Base-by-base conservation (phyloP, 306 rosid species). In the Dicorynia guianensis region DNA sequence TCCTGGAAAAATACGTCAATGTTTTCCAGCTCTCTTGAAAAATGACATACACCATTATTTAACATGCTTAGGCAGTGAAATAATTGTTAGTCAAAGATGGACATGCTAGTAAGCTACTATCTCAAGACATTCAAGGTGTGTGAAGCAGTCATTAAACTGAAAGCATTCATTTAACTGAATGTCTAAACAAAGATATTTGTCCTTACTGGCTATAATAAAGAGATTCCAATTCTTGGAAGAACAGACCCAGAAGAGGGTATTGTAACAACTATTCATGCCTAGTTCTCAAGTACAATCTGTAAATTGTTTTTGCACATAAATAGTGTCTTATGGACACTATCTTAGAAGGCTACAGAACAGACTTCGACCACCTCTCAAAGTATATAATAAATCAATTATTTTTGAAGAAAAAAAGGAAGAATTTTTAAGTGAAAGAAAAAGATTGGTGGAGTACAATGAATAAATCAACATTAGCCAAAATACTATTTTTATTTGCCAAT, bases 1-100 rank as follows among this genome's bases (percentile, higher is more conserved):
- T 87, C 96, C 99, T 95, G 88, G 78, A 85, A 88, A 61, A 55
- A 58, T 38, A 75, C 35, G 72, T 69, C 55, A 71, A 46, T 49
- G 12, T 17, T 61, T 58, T 77, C 35, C 63, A 75, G 69, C 63
- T 44, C 52, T 43, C 20, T 18, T 74, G 30, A 63, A 69, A 25
- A 50, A 69, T 36, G 59, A 50, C 65, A 63, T 67, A 30, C 67
- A 78, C 30, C 69, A 80, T 33, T 33, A 67, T 40, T 59, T 54
- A 40, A 43, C 54, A 19, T 14, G 40, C 40, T 17, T 36, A 50
- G 20, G 69, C 14, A 55, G 62, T 63, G 60, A n/a, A 20, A 44
- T 52, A 53, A 75, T 52, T 59, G 39, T 11, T 17, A 49, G 50
- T 43, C n/a, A 12, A 60, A 63, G 12, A 58, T 36, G 63, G 44